Percentiles rank a stretch among this genome's conserved stretches.
Conservation (phyloP, 1,139 yeast genomes). For the Chernovozyma sophiae-reginae region DNA sequence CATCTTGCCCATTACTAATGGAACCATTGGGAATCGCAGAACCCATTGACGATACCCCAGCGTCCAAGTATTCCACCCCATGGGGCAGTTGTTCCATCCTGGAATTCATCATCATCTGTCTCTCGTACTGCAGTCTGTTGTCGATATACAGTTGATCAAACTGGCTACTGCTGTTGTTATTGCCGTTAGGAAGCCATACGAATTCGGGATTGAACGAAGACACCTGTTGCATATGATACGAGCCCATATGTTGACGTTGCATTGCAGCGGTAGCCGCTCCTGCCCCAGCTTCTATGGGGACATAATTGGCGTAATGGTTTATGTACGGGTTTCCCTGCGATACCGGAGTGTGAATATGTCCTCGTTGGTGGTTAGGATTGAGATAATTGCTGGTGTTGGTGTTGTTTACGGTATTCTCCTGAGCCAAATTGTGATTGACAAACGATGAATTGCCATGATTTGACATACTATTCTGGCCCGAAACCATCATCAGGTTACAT, state of each 20-base stretch:
- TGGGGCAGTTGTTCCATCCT: background rate
- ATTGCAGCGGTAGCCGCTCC: slow-evolving; percentile 6
- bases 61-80: background rate
- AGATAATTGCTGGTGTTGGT: slow-evolving; percentile 2
- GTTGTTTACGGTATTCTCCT: slow-evolving; percentile 4
- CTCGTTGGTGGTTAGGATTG: background rate
- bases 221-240: slow-evolving; percentile 1
- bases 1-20: background rate
- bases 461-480: background rate
- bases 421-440: background rate
- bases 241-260: slow-evolving; percentile 8
- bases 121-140: background rate
- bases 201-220: slow-evolving; percentile 3
- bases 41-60: background rate
- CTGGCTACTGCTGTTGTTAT: too few relatives aligned
- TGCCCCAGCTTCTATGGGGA: slow-evolving; percentile 15
- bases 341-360: background rate
- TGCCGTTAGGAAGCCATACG: slow-evolving; percentile 1
- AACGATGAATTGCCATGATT: background rate
- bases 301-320: slow-evolving; percentile 15
- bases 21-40: background rate
- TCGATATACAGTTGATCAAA: slow-evolving; percentile 3
- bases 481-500: background rate
- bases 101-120: background rate
- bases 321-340: slow-evolving; percentile 6